These are phyloP conservation scores for Eucalyptus pumila DNA, from an alignment of 345 rosid species.

Conservation along the genomic window DNA sequence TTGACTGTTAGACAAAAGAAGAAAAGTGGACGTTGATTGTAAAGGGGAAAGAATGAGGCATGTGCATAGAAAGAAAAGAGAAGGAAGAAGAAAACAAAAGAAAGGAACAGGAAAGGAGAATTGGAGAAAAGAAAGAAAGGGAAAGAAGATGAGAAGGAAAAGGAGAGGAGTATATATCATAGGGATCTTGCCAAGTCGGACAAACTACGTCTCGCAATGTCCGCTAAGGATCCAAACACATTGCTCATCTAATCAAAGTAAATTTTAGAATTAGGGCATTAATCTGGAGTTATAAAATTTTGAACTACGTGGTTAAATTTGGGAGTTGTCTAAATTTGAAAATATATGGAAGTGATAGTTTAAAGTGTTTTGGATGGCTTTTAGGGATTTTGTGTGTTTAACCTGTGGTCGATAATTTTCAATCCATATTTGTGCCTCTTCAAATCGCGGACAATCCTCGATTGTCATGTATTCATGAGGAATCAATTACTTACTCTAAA, in stretches of 20 bases:
- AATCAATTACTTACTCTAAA: no score
- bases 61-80: background rate
- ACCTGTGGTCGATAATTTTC: no score
- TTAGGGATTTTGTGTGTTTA: no score
- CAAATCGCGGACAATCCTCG: no score
- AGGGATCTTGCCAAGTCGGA: background rate
- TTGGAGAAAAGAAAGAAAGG: background rate
- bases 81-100: background rate
- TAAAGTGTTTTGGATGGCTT: background rate
- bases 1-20: background rate
- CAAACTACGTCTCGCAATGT: background rate
- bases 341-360: background rate
- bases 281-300: background rate
- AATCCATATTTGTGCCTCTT: no score
- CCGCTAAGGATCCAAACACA: background rate
- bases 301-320: rapidly evolving
- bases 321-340: background rate
- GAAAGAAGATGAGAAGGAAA: background rate
- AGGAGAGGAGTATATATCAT: background rate
- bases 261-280: background rate
- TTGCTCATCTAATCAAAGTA: background rate
- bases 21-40: background rate
- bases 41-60: background rate
- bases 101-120: background rate
- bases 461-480: no score